Evolutionary conservation across 2,329 filamentous ascomycete species (phyloP), one percentile per base, ranked within the genome.

Genomic region (Xylaria multiplex): DNA sequence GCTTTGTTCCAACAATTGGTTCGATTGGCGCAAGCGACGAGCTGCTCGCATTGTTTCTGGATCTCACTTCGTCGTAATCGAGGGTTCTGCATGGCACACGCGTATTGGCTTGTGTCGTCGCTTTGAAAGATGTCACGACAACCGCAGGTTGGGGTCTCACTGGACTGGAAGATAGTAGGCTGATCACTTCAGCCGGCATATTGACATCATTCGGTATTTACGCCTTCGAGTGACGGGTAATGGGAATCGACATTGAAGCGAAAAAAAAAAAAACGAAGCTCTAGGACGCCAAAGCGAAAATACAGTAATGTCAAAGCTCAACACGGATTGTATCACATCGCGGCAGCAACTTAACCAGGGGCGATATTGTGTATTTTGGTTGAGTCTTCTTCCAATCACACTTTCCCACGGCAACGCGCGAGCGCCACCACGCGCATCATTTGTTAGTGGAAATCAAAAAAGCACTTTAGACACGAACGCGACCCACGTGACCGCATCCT

Each of bases 171-270:
- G 77, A 79, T 14, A 80, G 65, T 19, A 80, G 62, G 65, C 69
- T 73, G 60, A 81, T 80, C 9, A 81, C 71, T 67, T 80, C 77
- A 30, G 72, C 58, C 8, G 77, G 69, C 78, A 80, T 80, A 54
- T 70, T 57, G 59, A 14, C 59, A 50, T 57, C 49, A 14, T 22
- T 7, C 30, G n/a, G 16, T 45, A 11, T 50, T 16, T 30, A 45
- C 14, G 32, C 22, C 32, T 6, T 13, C n/a, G 5, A 43, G 6
- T 3, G n/a, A 14, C 13, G 27, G n/a, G 22, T 4, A n/a, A 24
- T 32, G 53, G 19, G 16, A 42, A 14, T 19, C 3, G 16, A 30
- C 22, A 43, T n/a, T 30, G 6, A n/a, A n/a, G 14, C 14, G 14
- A n/a, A 19, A 19, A 19, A 19, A n/a, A n/a, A 5, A 27, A 27